Percentiles rank a stretch among this genome's conserved stretches.
These are phyloP conservation scores for Grosmannia clavigera DNA, from an alignment of 2,329 filamentous ascomycete genomes.

Conservation along the genomic window DNA sequence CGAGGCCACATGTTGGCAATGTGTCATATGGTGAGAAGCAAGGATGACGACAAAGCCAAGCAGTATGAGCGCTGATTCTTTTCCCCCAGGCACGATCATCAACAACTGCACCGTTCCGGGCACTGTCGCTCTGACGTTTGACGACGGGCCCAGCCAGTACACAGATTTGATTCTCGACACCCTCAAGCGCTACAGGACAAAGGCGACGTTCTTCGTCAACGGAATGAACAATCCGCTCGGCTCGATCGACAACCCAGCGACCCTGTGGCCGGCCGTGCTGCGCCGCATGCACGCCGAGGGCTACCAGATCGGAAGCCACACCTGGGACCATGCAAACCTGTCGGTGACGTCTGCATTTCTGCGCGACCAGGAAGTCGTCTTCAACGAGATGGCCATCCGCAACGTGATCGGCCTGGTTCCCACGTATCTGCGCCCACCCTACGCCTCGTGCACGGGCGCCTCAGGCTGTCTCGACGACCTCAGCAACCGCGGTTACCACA, in stretches of 20 bases:
- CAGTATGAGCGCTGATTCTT: not conserved
- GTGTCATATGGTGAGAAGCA: not conserved
- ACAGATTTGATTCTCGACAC: slow-evolving; percentile 49
- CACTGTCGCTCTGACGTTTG: slow-evolving; percentile 54
- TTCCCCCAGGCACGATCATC: slow-evolving; percentile 20
- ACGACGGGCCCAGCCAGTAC: slow-evolving; percentile 52
- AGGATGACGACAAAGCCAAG: not conserved
- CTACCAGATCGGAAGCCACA: slow-evolving; percentile 36
- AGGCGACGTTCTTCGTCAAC: slow-evolving; percentile 56
- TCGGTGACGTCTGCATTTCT: slow-evolving; percentile 22
- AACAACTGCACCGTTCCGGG: slow-evolving; percentile 40
- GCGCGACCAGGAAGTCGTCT: slow-evolving; percentile 26
- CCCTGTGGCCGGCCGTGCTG: slow-evolving; percentile 31
- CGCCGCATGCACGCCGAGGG: slow-evolving; percentile 29
- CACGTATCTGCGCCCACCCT: slow-evolving; percentile 28
- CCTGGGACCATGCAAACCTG: slow-evolving; percentile 26
- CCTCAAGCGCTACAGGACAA: slow-evolving; percentile 42
- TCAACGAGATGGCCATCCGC: slow-evolving; percentile 31
- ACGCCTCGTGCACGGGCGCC: slow-evolving; percentile 27
- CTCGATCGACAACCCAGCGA: slow-evolving; percentile 35
- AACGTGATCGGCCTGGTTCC: slow-evolving; percentile 31
- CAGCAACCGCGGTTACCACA: slow-evolving; percentile 21
- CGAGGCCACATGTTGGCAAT: not conserved
- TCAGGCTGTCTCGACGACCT: slow-evolving; percentile 19
- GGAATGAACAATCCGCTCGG: slow-evolving; percentile 44